Evolutionary conservation across 768 basidiomycete genomes (phyloP).

Genomic region (Leccinum sublutescens): DNA sequence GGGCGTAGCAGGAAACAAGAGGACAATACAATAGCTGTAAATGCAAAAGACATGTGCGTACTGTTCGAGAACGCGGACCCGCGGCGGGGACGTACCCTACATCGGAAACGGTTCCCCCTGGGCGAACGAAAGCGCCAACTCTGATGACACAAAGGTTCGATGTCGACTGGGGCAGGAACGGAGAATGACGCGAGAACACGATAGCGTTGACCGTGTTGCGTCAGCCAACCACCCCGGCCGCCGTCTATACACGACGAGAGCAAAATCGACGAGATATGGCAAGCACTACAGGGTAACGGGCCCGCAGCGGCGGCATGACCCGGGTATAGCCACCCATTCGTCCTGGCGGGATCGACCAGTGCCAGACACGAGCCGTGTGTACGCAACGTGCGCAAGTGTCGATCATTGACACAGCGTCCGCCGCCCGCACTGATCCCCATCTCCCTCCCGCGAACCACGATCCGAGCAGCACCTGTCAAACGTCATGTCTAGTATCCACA

Average conservation of each 20-base stretch:
- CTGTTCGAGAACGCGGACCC: background rate
- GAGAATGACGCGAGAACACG: background rate
- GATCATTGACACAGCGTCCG: slow-evolving; percentile 2
- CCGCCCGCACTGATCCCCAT: background rate
- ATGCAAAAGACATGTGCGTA: background rate
- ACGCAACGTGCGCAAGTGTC: background rate
- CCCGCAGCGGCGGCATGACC: no score
- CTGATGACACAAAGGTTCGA: background rate
- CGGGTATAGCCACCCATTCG: background rate
- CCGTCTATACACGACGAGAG: background rate
- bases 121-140: background rate
- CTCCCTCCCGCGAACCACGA: background rate
- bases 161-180: no score
- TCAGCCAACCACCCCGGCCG: background rate
- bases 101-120: background rate
- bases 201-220: background rate
- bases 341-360: background rate
- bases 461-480: background rate
- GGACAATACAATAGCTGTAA: background rate
- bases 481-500: background rate
- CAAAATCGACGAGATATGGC: background rate
- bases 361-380: background rate
- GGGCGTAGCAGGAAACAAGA: background rate
- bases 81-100: background rate
- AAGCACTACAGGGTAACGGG: background rate